phyloP scores from a whole-genome alignment of 2,329 filamentous ascomycete species.

The Seiridium cupressi region DNA sequence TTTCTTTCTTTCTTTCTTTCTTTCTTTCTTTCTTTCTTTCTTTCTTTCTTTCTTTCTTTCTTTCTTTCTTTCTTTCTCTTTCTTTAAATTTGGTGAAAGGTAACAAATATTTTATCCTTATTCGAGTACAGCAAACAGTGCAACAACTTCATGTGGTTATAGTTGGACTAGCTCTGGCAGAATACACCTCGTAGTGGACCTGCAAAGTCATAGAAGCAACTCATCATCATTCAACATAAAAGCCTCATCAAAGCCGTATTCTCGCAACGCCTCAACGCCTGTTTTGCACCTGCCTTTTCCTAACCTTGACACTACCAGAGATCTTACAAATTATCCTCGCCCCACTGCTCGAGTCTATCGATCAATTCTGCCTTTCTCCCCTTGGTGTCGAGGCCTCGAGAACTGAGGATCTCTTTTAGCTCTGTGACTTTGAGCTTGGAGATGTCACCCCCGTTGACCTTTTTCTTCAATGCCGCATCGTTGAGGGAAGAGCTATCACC shows the following conservation, averaged over 20 bases:
- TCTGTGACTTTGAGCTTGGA: slow-evolving; percentile 54
- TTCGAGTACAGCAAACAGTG: no score
- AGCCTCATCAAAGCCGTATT: neutral
- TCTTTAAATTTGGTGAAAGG: no score
- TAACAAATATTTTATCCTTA: no score
- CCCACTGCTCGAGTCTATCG: slow-evolving; percentile 56
- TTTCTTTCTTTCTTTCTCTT: no score
- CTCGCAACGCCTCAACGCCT: neutral
- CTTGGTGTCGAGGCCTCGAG: slow-evolving; percentile 44
- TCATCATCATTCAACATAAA: no score
- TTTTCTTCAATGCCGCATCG: slow-evolving; percentile 45
- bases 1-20: no score
- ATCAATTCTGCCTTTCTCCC: slow-evolving; percentile 55
- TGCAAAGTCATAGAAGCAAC: no score
- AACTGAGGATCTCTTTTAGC: slow-evolving; percentile 46
- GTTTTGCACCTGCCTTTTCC: neutral
- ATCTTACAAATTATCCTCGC: slow-evolving; percentile 40
- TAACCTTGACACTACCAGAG: neutral
- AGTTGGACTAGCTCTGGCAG: no score
- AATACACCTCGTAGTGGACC: no score
- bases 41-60: no score
- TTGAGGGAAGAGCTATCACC: slow-evolving; percentile 30
- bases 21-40: no score
- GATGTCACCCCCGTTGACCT: slow-evolving; percentile 43
- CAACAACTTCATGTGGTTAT: no score